Base-by-base conservation (phyloP, 176 grass and related monocot species). In the Musa itinerans region DNA sequence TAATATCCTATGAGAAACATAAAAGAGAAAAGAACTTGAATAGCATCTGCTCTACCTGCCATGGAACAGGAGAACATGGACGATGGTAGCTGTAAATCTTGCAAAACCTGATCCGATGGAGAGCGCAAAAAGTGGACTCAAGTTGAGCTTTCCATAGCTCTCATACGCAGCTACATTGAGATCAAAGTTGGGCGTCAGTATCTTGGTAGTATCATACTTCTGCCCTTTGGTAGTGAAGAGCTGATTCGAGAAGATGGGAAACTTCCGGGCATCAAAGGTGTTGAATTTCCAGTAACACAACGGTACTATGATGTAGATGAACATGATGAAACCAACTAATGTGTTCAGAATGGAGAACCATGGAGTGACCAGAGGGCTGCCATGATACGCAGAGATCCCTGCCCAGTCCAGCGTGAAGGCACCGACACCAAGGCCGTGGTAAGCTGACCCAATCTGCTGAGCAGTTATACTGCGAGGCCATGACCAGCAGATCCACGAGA, bases 361-460 rank as follows among this genome's bases (percentile, higher is more conserved):
- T n/a, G 92, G 92, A 49, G 89, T 74, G 75, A 96, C 92, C 79
- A 96, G 87, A 51, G 92, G 92, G 73, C 92, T 96, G 62, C 92
- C 92, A 62, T 96, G 92, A 84, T 96, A 96, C 17, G 92, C 92
- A 20, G 92, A 96, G 84, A 96, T 96, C 65, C 92, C 92, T 0
- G 92, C 92, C 92, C 92, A 96, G 77, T 96, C 92, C 1, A 96
- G 89, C 11, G 92, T 96, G 87, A 96, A 96, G 51, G 92, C 92
- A 52, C 92, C 92, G 0, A 90, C 78, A 68, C 92, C 89, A 1
- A 96, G 92, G 6, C 92, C 92, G 77, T 96, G 92, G 78, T 96
- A 96, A 12, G 87, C 92, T 52, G 92, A 92, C 8, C 92, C 92
- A 5, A 96, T 76, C 89, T 96, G 92, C 78, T 96, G 92, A 53